These are phyloP conservation scores for Flaveria floridana DNA, from an alignment of 140 eudicot species.

Conservation along the genomic window DNA sequence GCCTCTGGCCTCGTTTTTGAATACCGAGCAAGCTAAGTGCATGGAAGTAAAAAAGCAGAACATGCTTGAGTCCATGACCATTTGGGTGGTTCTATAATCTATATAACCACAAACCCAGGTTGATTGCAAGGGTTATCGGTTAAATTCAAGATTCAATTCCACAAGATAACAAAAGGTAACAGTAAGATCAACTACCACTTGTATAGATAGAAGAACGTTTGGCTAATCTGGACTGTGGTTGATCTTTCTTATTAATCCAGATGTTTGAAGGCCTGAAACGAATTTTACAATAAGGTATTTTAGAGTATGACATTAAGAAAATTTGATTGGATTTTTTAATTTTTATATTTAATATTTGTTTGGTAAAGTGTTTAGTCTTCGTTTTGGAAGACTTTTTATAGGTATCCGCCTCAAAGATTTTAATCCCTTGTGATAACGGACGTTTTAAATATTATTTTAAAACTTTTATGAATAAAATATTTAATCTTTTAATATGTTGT, in stretches of 20 bases:
- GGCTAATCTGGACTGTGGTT: not conserved
- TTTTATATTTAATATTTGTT: not conserved
- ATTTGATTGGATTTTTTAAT: not conserved
- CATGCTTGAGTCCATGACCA: conserved; percentile 6
- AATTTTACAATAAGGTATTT: no score
- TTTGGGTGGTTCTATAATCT: conserved; percentile 13
- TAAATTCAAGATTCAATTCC: conserved; percentile 13
- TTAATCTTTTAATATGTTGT: no score
- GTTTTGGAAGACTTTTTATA: no score
- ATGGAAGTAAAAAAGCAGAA: not conserved
- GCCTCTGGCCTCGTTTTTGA: conserved; percentile 87
- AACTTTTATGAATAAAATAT: no score
- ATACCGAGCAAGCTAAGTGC: conserved; percentile 49
- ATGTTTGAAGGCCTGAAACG: not conserved
- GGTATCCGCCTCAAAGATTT: no score
- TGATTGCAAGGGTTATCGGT: conserved; percentile 26
- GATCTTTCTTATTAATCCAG: not conserved
- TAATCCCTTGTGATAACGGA: not conserved
- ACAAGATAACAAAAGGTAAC: not conserved
- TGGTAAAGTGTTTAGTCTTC: not conserved
- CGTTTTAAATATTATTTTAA: not conserved
- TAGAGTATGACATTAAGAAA: no score
- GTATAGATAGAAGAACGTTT: not conserved
- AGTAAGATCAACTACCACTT: conserved; percentile 21
- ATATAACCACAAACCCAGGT: conserved; percentile 20